Evolutionary conservation across 2,329 filamentous ascomycete species (phyloP), one percentile per base, ranked within the genome.

Genomic region (Pyrenophora tritici-repentis): DNA sequence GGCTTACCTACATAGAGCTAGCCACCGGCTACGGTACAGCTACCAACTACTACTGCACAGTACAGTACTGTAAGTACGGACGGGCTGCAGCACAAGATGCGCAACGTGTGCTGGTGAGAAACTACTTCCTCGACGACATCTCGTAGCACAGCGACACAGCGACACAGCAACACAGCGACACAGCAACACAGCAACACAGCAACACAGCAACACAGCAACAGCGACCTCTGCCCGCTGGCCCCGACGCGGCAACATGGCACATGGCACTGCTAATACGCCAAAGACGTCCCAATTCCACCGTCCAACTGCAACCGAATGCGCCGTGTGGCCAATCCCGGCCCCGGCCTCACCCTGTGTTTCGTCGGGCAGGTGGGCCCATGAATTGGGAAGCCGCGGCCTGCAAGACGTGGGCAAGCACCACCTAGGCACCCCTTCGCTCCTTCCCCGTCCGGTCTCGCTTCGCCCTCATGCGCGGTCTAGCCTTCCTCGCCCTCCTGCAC

Each of bases 401-500:
- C 48, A 37, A 24, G 26, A 33, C 37, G 9, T 39, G 29, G 24
- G 42, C 38, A 37, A 48, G 50, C 50, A 48, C 44, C 44, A 48
- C 37, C 37, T 32, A 43, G 22, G 41, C 41, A 34, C 35, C 54
- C 47, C 49, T 51, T 43, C 36, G 39, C 55, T 55, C 55, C 55
- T 57, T 55, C 55, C 51, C 47, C 48, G 55, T 57, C 45, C 42
- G 55, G 48, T 52, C 47, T 57, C 55, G 55, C 51, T 45, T 53
- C 49, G 49, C 49, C 32, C 22, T 24, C 38, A 20, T 42, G 44
- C 43, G 22, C 47, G 47, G 50, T 51, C 55, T 53, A 57, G 55
- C 44, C 55, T 55, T 33, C 24, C 24, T 42, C 47, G 20, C 47
- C 46, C 41, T 33, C 48, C 47, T 35, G 24, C 43, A 43, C 51